phyloP scores from a whole-genome alignment of 345 rosid genomes.

The Eutrema heterophyllum region DNA sequence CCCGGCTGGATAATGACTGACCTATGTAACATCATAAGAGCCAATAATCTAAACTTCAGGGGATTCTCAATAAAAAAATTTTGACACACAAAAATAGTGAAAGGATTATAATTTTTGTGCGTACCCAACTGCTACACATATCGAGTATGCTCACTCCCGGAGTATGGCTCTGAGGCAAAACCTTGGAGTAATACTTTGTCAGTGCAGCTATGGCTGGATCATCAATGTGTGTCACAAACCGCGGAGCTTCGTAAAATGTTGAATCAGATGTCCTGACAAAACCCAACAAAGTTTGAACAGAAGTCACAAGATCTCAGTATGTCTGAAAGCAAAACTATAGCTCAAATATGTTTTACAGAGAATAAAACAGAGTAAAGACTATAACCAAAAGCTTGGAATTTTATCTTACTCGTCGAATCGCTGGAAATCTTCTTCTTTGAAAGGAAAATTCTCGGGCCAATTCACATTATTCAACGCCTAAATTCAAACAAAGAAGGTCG shows the following conservation, averaged over 20 bases:
- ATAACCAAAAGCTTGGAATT: background rate
- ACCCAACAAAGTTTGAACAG: background rate
- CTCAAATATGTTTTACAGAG: background rate
- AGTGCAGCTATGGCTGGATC: slow-evolving; percentile 88
- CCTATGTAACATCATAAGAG: slow-evolving; percentile 40
- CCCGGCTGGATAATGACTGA: slow-evolving; percentile 88
- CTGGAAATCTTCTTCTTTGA: slow-evolving; percentile 86
- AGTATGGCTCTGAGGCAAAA: slow-evolving; percentile 70
- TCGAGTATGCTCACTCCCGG: slow-evolving; percentile 86
- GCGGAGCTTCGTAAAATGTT: slow-evolving; percentile 67
- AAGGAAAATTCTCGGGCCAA: slow-evolving; percentile 87
- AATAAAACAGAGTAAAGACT: slow-evolving; percentile 6
- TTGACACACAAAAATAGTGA: background rate
- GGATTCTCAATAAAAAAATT: background rate
- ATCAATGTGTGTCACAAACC: slow-evolving; percentile 91
- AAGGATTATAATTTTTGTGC: slow-evolving; percentile 4
- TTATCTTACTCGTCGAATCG: slow-evolving; percentile 71
- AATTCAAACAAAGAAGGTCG: background rate
- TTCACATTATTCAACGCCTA: slow-evolving; percentile 71
- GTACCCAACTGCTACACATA: slow-evolving; percentile 95
- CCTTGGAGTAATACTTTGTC: slow-evolving; percentile 69
- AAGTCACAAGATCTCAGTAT: background rate
- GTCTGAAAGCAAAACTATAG: background rate
- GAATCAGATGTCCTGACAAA: slow-evolving; percentile 68
- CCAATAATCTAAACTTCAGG: background rate